Conservation (phyloP, 345 rosid species). For the Arabis hirsuta region DNA sequence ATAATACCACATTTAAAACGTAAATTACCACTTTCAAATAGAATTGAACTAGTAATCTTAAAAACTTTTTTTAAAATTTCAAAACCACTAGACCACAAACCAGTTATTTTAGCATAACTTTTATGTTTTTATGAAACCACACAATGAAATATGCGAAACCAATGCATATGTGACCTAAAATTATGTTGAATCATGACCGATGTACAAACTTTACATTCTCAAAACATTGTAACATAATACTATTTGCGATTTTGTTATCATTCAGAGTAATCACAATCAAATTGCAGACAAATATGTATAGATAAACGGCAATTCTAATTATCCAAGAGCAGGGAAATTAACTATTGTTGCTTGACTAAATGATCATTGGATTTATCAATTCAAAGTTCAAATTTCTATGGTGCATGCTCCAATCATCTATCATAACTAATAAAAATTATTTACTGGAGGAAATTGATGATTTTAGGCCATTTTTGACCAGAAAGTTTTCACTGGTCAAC, state of each 20-base stretch:
- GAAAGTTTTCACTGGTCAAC: constrained; percentile 23
- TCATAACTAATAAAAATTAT: neutral
- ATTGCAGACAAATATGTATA: neutral
- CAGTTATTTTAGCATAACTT: too few species aligned
- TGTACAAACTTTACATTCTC: neutral
- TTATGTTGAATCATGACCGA: too few species aligned
- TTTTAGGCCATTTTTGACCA: constrained; percentile 42
- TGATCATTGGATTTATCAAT: constrained; percentile 16
- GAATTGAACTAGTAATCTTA: too few species aligned
- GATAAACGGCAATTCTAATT: neutral
- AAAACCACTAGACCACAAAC: too few species aligned
- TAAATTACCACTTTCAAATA: too few species aligned
- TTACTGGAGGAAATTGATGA: neutral
- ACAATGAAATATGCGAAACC: too few species aligned
- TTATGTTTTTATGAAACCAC: too few species aligned
- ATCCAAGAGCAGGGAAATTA: neutral
- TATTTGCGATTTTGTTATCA: neutral
- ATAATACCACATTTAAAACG: too few species aligned
- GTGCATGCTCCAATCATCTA: neutral
- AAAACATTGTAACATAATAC: neutral
- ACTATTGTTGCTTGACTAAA: neutral
- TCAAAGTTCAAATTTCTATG: constrained; percentile 5
- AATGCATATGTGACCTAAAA: too few species aligned
- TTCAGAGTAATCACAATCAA: neutral
- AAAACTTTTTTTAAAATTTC: too few species aligned